Evolutionary conservation across 345 rosid genomes (phyloP).

Genomic region (Camelina laxa): DNA sequence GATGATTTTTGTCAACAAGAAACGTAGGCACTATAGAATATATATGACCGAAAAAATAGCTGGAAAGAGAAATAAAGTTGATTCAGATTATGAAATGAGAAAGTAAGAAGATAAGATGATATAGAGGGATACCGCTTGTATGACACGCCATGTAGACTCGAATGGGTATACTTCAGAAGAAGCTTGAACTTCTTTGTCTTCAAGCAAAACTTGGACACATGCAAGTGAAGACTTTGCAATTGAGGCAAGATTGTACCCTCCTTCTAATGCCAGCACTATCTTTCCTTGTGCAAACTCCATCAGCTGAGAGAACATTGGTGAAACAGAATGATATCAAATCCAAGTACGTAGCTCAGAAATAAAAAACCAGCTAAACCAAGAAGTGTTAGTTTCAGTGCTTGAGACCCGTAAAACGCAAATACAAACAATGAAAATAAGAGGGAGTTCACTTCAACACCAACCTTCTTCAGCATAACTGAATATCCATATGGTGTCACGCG

Average conservation of each 20-base stretch:
- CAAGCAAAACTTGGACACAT: slow-evolving; percentile 84
- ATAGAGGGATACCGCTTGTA: slow-evolving; percentile 60
- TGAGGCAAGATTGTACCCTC: slow-evolving; percentile 89
- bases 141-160: slow-evolving; percentile 89
- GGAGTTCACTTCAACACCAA: slow-evolving; percentile 33
- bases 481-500: slow-evolving; percentile 83
- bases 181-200: slow-evolving; percentile 52
- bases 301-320: slow-evolving; percentile 54
- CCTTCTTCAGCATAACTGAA: slow-evolving; percentile 80
- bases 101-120: slow-evolving; percentile 16
- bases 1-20: slow-evolving; percentile 17
- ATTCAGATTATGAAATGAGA: neutral
- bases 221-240: slow-evolving; percentile 88
- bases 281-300: slow-evolving; percentile 86
- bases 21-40: slow-evolving; percentile 1
- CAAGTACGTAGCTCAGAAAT: neutral
- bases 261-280: slow-evolving; percentile 86
- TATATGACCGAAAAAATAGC: neutral
- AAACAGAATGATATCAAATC: slow-evolving; percentile 8
- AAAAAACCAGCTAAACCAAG: slow-evolving; percentile 20
- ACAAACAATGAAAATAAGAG: slow-evolving; percentile 55
- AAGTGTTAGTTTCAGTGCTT: neutral
- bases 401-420: slow-evolving; percentile 40
- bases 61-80: neutral
- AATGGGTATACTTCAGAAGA: slow-evolving; percentile 78